A percentile compares a stretch with the other conserved stretches of the same genome.
Conservation (phyloP, 2,329 filamentous ascomycete genomes). For the Colletotrichum karsti region DNA sequence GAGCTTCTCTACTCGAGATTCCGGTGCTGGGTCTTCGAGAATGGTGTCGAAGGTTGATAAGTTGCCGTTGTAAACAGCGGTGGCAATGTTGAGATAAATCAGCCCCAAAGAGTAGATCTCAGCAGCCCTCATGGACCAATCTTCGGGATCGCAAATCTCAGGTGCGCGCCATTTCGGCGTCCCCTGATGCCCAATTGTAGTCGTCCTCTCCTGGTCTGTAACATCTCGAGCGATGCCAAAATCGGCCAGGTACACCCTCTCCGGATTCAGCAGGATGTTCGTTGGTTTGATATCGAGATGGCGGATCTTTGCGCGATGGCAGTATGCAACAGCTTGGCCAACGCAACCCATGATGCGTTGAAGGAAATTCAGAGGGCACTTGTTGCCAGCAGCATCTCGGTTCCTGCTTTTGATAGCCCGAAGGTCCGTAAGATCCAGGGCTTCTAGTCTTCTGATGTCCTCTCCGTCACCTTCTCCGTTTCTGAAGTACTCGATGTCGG, state of each 20-base stretch:
- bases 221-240: slow-evolving; percentile 59
- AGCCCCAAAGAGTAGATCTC: slow-evolving; percentile 59
- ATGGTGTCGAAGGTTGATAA: slow-evolving; percentile 46
- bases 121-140: slow-evolving; percentile 54
- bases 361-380: slow-evolving; percentile 50
- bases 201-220: slow-evolving; percentile 52
- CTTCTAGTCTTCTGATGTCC: slow-evolving; percentile 47
- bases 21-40: slow-evolving; percentile 38
- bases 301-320: slow-evolving; percentile 50
- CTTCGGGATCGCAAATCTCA: slow-evolving; percentile 46
- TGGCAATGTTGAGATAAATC: slow-evolving; percentile 53
- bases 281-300: slow-evolving; percentile 58
- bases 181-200: slow-evolving; percentile 49
- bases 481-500: slow-evolving; percentile 52
- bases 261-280: slow-evolving; percentile 55
- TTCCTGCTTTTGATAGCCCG: slow-evolving; percentile 42
- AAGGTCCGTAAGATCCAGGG: slow-evolving; percentile 47
- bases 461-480: slow-evolving; percentile 47
- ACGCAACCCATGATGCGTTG: slow-evolving; percentile 54
- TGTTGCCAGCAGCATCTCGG: slow-evolving; percentile 25
- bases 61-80: slow-evolving; percentile 49
- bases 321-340: slow-evolving; percentile 51
- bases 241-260: slow-evolving; percentile 56
- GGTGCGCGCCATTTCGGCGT: slow-evolving; percentile 56
- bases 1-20: slow-evolving; percentile 44